phyloP scores from a whole-genome alignment of 176 grass and related monocot species.

The Lolium perenne region DNA sequence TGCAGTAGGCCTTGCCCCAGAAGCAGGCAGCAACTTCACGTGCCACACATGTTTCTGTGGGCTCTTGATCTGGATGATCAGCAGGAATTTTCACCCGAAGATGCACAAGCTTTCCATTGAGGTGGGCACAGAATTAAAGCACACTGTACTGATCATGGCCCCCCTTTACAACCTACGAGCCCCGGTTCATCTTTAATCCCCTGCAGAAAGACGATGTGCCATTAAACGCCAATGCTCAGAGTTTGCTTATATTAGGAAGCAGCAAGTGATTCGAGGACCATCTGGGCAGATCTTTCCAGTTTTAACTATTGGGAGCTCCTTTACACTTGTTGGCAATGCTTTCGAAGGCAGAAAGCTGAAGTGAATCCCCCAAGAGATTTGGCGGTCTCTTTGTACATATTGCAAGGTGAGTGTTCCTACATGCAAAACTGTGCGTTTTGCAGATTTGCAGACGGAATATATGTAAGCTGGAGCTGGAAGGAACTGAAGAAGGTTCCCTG shows the following conservation, averaged over 20 bases:
- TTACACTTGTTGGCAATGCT: conserved; percentile 53
- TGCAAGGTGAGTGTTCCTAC: no score
- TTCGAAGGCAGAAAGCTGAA: conserved; percentile 57
- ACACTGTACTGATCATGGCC: conserved; percentile 41
- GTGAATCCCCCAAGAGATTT: no score
- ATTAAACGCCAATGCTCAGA: conserved; percentile 42
- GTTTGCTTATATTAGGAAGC: conserved; percentile 50
- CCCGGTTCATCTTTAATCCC: conserved; percentile 35
- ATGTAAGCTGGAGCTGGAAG: not conserved
- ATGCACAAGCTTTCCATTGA: conserved; percentile 47
- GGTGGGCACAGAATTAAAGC: conserved; percentile 52
- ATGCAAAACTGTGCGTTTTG: not conserved
- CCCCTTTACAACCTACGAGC: conserved; percentile 57
- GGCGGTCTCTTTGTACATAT: no score
- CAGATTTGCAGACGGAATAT: not conserved
- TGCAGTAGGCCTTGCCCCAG: conserved; percentile 43
- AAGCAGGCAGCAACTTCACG: conserved; percentile 71
- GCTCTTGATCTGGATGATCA: conserved; percentile 52
- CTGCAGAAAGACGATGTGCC: conserved; percentile 40
- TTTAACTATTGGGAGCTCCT: conserved; percentile 41
- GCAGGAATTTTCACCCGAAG: conserved; percentile 53
- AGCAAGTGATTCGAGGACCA: conserved; percentile 48
- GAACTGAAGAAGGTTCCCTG: not conserved
- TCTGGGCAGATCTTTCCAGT: conserved; percentile 25
- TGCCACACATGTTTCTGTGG: conserved; percentile 64